These are phyloP conservation scores for Hericium rajendrae DNA, from an alignment of 768 basidiomycete genomes.

Conservation along the genomic window DNA sequence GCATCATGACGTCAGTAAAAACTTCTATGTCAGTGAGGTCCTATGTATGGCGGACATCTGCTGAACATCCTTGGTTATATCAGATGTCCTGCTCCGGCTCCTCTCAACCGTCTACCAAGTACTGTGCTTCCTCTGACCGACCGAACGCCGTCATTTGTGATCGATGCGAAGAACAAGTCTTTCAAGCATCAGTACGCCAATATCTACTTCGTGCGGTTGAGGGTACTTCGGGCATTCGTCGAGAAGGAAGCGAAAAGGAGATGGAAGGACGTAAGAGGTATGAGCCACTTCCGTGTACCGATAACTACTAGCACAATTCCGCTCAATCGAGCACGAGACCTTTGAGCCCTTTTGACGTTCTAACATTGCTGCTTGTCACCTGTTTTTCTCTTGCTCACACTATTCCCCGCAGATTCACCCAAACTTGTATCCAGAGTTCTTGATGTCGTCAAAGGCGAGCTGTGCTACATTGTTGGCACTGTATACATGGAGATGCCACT, in stretches of 20 bases:
- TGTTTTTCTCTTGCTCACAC: background rate
- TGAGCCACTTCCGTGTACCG: slow-evolving; percentile 1
- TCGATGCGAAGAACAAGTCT: slow-evolving; percentile 34
- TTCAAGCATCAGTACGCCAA: slow-evolving; percentile 68
- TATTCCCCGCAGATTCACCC: slow-evolving; percentile 45
- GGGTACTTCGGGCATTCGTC: slow-evolving; percentile 37
- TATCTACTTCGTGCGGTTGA: slow-evolving; percentile 57
- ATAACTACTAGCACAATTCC: background rate
- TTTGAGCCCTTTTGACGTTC: too few species aligned
- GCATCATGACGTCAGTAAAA: too few species aligned
- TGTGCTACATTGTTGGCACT: slow-evolving; percentile 91
- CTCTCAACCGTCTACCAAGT: slow-evolving; percentile 2
- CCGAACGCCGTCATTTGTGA: slow-evolving; percentile 27
- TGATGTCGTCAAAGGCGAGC: slow-evolving; percentile 73
- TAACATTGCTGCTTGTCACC: background rate
- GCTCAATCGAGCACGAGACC: background rate
- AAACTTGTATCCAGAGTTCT: slow-evolving; percentile 70
- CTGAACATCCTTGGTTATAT: too few species aligned
- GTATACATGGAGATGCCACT: slow-evolving; percentile 99
- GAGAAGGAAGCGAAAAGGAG: slow-evolving; percentile 35
- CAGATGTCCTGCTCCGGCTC: too few species aligned
- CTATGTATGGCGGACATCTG: too few species aligned
- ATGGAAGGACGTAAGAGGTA: slow-evolving; percentile 42
- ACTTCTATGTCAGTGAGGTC: too few species aligned
- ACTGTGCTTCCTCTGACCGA: slow-evolving; percentile 5